Conservation (phyloP, 352 stramenopile genomes). For the Globisporangium mamillatum region DNA sequence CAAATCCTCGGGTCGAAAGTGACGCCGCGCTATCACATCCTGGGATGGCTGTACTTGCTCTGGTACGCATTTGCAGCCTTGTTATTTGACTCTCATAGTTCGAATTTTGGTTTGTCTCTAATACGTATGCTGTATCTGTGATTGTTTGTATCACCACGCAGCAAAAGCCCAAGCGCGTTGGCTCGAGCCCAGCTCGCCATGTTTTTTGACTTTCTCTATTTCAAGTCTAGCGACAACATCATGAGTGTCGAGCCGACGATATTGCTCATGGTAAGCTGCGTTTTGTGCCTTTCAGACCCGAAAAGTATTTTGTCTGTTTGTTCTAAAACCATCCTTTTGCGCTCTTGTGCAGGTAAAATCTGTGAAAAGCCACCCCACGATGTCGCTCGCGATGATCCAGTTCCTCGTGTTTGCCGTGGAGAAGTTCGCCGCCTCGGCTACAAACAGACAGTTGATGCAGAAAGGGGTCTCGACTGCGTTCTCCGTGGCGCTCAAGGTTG, state of each 20-base stretch:
- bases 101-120: background rate
- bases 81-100: background rate
- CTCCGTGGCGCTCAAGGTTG: conserved; percentile 67
- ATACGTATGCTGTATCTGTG: background rate
- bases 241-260: conserved; percentile 83
- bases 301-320: background rate
- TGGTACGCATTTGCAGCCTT: conserved; percentile 38
- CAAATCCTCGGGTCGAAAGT: conserved; percentile 81
- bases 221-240: conserved; percentile 75
- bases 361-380: conserved; percentile 80
- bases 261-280: conserved; percentile 65
- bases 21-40: conserved; percentile 82
- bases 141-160: conserved; percentile 16
- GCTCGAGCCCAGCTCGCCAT: conserved; percentile 80
- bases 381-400: conserved; percentile 82
- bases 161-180: conserved; percentile 67
- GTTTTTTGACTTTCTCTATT: conserved; percentile 89
- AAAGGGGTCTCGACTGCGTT: conserved; percentile 82
- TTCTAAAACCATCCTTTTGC: background rate
- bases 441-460: conserved; percentile 77
- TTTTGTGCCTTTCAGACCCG: background rate
- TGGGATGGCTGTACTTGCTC: conserved; percentile 83
- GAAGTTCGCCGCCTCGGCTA: conserved; percentile 74
- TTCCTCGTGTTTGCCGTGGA: conserved; percentile 85
- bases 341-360: conserved; percentile 58